Evolutionary conservation across 495 filamentous ascomycete species (phyloP).

Genomic region (Melanomma pulvis-pyrius): DNA sequence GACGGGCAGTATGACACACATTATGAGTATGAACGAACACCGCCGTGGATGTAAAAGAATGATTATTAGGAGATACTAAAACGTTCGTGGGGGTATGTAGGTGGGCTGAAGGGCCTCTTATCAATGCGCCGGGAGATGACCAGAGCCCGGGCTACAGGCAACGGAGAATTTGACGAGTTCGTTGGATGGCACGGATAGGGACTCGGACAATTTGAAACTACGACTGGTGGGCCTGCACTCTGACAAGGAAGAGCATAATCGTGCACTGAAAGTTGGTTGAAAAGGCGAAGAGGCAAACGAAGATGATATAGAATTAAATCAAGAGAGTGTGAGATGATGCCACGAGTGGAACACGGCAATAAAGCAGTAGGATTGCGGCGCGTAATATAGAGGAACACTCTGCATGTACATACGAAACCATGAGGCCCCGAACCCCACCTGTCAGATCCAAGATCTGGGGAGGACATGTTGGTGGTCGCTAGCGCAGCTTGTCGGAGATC

Average conservation of each 20-base stretch:
- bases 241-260: not conserved
- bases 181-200: not conserved
- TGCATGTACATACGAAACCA: not conserved
- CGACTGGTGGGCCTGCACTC: not conserved
- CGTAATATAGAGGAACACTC: not conserved
- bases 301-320: not conserved
- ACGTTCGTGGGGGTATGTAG: not conserved
- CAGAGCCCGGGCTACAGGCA: too few species aligned
- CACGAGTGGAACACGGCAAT: not conserved
- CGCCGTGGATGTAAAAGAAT: not conserved
- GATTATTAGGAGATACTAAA: not conserved
- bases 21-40: not conserved
- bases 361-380: not conserved
- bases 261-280: not conserved
- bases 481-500: conserved; percentile 9
- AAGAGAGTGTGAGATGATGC: not conserved
- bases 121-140: not conserved
- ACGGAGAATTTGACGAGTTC: not conserved
- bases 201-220: not conserved
- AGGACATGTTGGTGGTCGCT: not conserved
- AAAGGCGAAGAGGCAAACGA: not conserved
- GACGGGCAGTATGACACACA: conserved; percentile 33
- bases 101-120: not conserved
- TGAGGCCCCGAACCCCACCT: not conserved
- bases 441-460: conserved; percentile 9